Conservation (phyloP, 2,329 filamentous ascomycete species). For the Hypoxylon sp. region DNA sequence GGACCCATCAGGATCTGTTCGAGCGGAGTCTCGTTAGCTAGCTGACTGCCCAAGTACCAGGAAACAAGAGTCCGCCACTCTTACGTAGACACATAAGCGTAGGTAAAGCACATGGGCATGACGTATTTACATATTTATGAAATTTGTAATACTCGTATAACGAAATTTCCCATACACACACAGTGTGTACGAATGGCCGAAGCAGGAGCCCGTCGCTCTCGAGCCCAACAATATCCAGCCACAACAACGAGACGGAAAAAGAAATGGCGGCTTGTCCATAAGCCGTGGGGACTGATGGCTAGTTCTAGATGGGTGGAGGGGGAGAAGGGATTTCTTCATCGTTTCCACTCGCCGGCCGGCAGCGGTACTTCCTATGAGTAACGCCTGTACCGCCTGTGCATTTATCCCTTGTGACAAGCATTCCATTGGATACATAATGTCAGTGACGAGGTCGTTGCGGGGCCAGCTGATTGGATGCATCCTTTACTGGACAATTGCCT, state of each 20-base stretch:
- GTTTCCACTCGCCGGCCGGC: constrained; percentile 41
- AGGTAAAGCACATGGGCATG: constrained; percentile 28
- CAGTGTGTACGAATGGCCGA: constrained; percentile 14
- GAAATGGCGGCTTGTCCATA: constrained; percentile 20
- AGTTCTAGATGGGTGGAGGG: constrained; percentile 33
- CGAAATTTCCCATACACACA: constrained; percentile 33
- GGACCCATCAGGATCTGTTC: constrained; percentile 31
- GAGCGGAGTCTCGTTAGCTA: constrained; percentile 29
- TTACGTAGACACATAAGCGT: constrained; percentile 44
- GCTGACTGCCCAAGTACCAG: constrained; percentile 31
- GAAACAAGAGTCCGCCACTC: constrained; percentile 36
- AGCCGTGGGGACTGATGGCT: constrained; percentile 36
- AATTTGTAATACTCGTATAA: constrained; percentile 32
- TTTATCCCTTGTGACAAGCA: constrained; percentile 48
- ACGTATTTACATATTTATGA: constrained; percentile 26
- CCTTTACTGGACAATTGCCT: constrained; percentile 43
- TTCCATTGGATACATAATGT: constrained; percentile 42
- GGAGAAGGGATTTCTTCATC: constrained; percentile 36
- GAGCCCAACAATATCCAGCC: constrained; percentile 30
- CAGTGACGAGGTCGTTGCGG: constrained; percentile 45
- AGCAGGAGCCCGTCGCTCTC: not conserved
- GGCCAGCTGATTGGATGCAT: constrained; percentile 40
- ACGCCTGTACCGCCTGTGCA: constrained; percentile 43
- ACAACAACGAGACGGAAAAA: constrained; percentile 23
- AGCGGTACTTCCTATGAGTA: constrained; percentile 34